phyloP scores from a whole-genome alignment of 371 early-diverging fungal genomes.

The Mucor velutinosus region DNA sequence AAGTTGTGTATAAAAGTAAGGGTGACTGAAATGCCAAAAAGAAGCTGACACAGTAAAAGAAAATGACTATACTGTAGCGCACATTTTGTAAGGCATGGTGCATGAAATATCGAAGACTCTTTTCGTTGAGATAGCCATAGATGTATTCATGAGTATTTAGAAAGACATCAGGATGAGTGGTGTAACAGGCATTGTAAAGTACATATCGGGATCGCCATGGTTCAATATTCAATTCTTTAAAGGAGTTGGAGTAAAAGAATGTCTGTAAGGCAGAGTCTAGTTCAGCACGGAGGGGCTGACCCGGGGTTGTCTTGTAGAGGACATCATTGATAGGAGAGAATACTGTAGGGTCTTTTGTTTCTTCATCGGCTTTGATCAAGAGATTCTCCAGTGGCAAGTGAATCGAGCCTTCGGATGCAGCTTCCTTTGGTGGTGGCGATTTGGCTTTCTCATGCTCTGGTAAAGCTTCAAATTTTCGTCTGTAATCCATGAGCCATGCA shows the following conservation, averaged over 20 bases:
- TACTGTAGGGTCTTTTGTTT: not conserved
- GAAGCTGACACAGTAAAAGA: not conserved
- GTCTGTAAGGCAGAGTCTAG: conserved; percentile 23
- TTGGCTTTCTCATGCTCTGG: conserved; percentile 18
- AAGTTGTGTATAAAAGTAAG: not conserved
- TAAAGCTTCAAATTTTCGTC: conserved; percentile 13
- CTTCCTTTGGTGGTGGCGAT: conserved; percentile 24
- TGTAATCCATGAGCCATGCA: conserved; percentile 24
- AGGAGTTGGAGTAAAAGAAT: conserved; percentile 23
- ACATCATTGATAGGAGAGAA: not conserved
- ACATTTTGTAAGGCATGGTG: not conserved
- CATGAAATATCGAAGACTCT: not conserved
- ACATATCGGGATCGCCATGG: conserved; percentile 1
- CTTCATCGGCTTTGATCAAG: not conserved
- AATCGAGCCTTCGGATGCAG: conserved; percentile 5
- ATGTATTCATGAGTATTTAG: not conserved
- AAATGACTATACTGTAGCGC: not conserved
- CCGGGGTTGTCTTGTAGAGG: not conserved
- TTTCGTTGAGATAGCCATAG: not conserved
- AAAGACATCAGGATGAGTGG: not conserved
- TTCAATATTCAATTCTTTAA: not conserved
- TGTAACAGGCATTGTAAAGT: not conserved
- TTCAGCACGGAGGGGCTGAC: conserved; percentile 23
- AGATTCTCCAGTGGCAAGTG: conserved; percentile 7
- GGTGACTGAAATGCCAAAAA: not conserved